phyloP scores from a whole-genome alignment of 2,329 filamentous ascomycete species.

The Ophiostoma perfectum region DNA sequence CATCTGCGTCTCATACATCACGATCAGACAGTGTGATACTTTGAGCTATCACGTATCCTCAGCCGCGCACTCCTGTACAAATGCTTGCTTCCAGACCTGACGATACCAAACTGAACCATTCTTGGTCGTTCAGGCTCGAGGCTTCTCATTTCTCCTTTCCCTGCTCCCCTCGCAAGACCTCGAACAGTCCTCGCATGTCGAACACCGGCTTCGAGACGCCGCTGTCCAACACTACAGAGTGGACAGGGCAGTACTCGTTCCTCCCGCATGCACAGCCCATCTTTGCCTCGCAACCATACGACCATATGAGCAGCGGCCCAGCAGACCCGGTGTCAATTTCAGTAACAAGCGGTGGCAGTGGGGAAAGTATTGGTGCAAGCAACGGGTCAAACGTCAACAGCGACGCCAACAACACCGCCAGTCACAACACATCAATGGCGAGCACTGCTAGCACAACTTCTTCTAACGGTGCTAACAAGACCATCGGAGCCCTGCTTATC shows the following conservation, averaged over 20 bases:
- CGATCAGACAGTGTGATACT: neutral
- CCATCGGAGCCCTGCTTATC: neutral
- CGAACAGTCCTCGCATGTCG: constrained; percentile 49
- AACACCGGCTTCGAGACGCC: constrained; percentile 46
- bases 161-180: constrained; percentile 2
- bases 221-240: constrained; percentile 51
- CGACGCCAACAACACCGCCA: neutral
- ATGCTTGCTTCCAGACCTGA: constrained; percentile 54
- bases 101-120: constrained; percentile 47
- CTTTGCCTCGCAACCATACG: constrained; percentile 40
- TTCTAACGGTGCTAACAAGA: neutral
- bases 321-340: neutral
- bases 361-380: neutral
- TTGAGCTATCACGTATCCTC: constrained; percentile 29
- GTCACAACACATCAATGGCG: neutral
- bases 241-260: constrained; percentile 52
- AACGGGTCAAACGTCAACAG: neutral
- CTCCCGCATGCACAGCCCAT: constrained; percentile 41
- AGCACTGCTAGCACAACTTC: neutral
- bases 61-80: constrained; percentile 30
- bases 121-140: constrained; percentile 50
- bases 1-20: neutral
- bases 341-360: neutral
- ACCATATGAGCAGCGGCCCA: neutral
- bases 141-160: constrained; percentile 36